A percentile compares a stretch with the other conserved stretches of the same genome.
Conservation (phyloP, 2,329 filamentous ascomycete genomes). For the Colletotrichum cereale region DNA sequence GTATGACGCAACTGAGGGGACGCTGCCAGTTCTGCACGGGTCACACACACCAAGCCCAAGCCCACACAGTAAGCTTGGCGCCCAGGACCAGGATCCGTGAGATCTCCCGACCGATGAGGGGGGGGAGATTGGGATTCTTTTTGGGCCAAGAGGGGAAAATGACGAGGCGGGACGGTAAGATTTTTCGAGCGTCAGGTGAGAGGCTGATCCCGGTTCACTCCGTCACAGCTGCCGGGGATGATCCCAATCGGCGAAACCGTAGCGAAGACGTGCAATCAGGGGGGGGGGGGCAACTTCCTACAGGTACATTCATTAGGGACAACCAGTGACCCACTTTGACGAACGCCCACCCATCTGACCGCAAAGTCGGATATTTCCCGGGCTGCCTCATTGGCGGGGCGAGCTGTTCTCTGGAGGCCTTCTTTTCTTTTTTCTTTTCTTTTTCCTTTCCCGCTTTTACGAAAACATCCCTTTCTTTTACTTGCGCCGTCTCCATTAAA, state of each 20-base stretch:
- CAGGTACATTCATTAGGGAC: neutral
- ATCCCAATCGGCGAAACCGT: slow-evolving; percentile 36
- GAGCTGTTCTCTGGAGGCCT: neutral
- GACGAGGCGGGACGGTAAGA: slow-evolving; percentile 40
- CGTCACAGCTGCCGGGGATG: slow-evolving; percentile 32
- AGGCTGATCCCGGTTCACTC: slow-evolving; percentile 17
- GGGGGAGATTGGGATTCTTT: neutral
- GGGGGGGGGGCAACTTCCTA: neutral
- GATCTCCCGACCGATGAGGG: slow-evolving; percentile 35
- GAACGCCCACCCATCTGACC: neutral
- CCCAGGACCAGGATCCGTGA: slow-evolving; percentile 33
- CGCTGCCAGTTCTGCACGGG: slow-evolving; percentile 35
- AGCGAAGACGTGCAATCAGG: neutral
- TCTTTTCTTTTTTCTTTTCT: neutral
- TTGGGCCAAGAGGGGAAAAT: slow-evolving; percentile 19
- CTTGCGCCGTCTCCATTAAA: neutral
- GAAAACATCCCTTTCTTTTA: neutral
- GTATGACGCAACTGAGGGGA: slow-evolving; percentile 40
- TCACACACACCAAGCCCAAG: slow-evolving; percentile 11
- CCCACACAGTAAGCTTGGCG: slow-evolving; percentile 35
- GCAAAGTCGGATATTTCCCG: slow-evolving; percentile 8
- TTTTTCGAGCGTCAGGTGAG: slow-evolving; percentile 40
- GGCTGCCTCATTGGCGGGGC: neutral
- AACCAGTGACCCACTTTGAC: neutral
- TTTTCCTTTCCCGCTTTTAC: neutral